Conservation (phyloP, 1,284 basidiomycete genomes). For the Volvariella volvacea region DNA sequence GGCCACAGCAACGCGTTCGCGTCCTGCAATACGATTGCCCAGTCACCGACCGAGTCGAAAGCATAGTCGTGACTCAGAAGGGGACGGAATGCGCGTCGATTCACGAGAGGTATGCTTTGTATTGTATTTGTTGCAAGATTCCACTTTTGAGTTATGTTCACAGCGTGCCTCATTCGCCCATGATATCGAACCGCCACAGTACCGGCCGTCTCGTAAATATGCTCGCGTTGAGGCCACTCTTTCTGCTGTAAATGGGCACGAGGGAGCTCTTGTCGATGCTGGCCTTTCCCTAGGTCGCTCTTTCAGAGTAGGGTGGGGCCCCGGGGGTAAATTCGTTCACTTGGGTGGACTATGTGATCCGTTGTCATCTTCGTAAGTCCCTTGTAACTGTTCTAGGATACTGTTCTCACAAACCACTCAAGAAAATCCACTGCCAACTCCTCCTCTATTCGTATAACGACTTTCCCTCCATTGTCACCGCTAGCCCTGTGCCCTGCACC, state of each 20-base stretch:
- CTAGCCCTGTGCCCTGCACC: conserved; percentile 10
- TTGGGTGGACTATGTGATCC: conserved; percentile 66
- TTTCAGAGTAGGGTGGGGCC: conserved; percentile 90
- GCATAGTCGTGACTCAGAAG: conserved; percentile 72
- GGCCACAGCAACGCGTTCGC: conserved; percentile 23
- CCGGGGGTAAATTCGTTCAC: conserved; percentile 72
- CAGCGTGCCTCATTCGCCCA: conserved; percentile 76
- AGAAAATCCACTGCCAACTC: conserved; percentile 53
- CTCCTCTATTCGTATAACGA: conserved; percentile 44
- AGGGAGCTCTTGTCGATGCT: conserved; percentile 70
- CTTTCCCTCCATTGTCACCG: conserved; percentile 34
- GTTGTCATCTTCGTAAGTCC: conserved; percentile 37
- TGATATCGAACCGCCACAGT: conserved; percentile 54
- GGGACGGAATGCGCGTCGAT: conserved; percentile 56
- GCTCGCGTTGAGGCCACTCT: conserved; percentile 58
- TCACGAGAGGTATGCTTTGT: conserved; percentile 55
- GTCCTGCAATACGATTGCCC: conserved; percentile 22
- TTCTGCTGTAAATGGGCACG: conserved; percentile 58
- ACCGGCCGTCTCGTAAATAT: conserved; percentile 67
- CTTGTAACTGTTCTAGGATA: neutral
- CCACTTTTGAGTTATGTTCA: conserved; percentile 7
- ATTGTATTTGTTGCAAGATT: conserved; percentile 1
- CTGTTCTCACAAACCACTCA: conserved; percentile 4
- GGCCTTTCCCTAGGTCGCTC: conserved; percentile 84
- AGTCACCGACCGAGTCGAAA: conserved; percentile 43